phyloP scores from a whole-genome alignment of 352 stramenopile species.

The Globisporangium ultimum region DNA sequence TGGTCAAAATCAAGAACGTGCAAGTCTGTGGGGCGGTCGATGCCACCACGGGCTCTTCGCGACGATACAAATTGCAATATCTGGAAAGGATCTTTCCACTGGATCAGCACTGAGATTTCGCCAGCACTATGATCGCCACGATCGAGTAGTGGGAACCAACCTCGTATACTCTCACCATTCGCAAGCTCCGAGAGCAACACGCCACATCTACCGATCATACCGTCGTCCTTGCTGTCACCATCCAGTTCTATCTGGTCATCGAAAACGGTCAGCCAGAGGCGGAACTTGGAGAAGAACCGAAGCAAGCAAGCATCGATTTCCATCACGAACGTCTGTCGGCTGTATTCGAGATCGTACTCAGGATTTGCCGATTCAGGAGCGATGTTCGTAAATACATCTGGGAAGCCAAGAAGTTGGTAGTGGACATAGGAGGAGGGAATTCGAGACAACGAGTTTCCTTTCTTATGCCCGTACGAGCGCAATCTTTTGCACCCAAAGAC shows the following conservation, averaged over 20 bases:
- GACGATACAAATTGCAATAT: constrained; percentile 48
- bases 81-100: constrained; percentile 79
- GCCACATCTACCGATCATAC: constrained; percentile 69
- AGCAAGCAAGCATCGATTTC: constrained; percentile 73
- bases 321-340: constrained; percentile 62
- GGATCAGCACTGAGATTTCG: constrained; percentile 66
- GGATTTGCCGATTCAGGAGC: constrained; percentile 52
- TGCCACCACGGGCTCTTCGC: constrained; percentile 22
- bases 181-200: constrained; percentile 67
- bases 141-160: constrained; percentile 73
- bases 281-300: constrained; percentile 81
- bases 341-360: constrained; percentile 68
- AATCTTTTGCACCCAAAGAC: constrained; percentile 65
- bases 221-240: constrained; percentile 33
- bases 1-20: constrained; percentile 69
- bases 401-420: constrained; percentile 89
- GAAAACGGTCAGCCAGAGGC: constrained; percentile 83
- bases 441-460: constrained; percentile 23
- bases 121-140: constrained; percentile 48
- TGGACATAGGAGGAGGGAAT: constrained; percentile 82
- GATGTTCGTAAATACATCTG: constrained; percentile 88
- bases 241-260: constrained; percentile 62
- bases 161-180: constrained; percentile 62
- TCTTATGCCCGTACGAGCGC: constrained; percentile 40
- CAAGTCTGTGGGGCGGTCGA: constrained; percentile 32